Percentiles rank a stretch among this genome's conserved stretches.
Conservation (phyloP, 768 basidiomycete species). For the Collybia mongolica region DNA sequence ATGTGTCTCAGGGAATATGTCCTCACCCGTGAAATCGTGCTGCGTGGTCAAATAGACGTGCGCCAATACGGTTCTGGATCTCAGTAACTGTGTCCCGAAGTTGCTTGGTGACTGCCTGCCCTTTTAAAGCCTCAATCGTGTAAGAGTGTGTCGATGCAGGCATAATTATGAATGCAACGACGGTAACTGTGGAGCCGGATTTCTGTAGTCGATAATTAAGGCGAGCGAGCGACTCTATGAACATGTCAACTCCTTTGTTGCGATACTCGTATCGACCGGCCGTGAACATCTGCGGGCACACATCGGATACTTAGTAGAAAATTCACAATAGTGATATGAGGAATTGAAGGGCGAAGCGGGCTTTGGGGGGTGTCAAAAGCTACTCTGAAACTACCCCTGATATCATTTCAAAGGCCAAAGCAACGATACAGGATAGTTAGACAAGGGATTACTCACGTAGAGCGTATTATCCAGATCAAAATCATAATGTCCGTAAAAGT, state of each 20-base stretch:
- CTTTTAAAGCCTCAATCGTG: conserved; percentile 95
- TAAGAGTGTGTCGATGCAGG: conserved; percentile 95
- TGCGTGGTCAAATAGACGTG: conserved; percentile 91
- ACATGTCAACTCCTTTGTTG: conserved; percentile 99
- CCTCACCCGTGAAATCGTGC: conserved; percentile 86
- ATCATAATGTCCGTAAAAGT: conserved; percentile 97
- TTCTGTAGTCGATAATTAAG: conserved; percentile 55
- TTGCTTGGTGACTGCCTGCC: conserved; percentile 96
- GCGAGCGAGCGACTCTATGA: conserved; percentile 94
- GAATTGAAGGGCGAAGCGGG: too few species aligned
- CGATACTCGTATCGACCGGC: conserved; percentile 99
- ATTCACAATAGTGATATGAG: conserved; percentile 3
- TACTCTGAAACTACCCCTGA: background rate
- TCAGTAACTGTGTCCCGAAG: conserved; percentile 94
- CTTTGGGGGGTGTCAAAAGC: background rate
- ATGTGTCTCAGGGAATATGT: conserved; percentile 3
- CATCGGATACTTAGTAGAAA: background rate
- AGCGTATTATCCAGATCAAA: conserved; percentile 93
- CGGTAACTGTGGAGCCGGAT: conserved; percentile 70
- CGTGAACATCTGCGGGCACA: conserved; percentile 78
- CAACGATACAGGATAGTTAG: background rate
- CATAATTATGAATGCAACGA: conserved; percentile 99
- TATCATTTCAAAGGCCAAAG: too few species aligned
- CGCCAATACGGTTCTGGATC: conserved; percentile 91
- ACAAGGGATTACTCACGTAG: conserved; percentile 50